A percentile compares a stretch with the other conserved stretches of the same genome.
Conservation (phyloP, 2,329 filamentous ascomycete species). For the Arthroderma sp. region DNA sequence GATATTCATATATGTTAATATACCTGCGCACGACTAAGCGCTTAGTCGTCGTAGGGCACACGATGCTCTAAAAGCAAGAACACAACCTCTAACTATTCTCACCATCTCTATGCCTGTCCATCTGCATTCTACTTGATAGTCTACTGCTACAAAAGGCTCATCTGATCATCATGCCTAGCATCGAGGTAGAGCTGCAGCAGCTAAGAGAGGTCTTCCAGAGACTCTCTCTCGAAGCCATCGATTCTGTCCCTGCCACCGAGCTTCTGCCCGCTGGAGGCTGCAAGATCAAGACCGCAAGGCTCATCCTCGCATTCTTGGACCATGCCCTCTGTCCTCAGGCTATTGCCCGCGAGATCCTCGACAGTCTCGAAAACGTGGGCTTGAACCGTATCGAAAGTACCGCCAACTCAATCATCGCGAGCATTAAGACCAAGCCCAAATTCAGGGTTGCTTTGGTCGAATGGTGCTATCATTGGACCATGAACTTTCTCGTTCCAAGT, state of each 20-base stretch:
- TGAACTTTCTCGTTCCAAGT: constrained; percentile 5
- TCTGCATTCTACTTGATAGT: neutral
- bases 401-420: neutral
- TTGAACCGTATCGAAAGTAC: neutral
- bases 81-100: no score
- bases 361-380: neutral
- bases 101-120: no score
- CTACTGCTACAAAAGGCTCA: neutral
- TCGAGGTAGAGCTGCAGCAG: constrained; percentile 5
- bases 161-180: neutral
- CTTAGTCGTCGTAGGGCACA: no score
- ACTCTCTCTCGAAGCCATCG: neutral
- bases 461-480: constrained; percentile 1
- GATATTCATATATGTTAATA: no score
- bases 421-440: neutral
- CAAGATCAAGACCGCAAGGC: neutral
- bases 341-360: constrained; percentile 2
- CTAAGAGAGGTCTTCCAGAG: neutral
- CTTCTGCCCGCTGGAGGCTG: constrained; percentile 10
- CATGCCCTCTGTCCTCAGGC: constrained; percentile 1
- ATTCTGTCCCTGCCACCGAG: constrained; percentile 1
- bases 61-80: no score
- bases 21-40: no score
- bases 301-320: constrained; percentile 2
- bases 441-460: neutral